Evolutionary conservation across 495 filamentous ascomycete genomes (phyloP).

Genomic region (Hyaloscypha variabilis): DNA sequence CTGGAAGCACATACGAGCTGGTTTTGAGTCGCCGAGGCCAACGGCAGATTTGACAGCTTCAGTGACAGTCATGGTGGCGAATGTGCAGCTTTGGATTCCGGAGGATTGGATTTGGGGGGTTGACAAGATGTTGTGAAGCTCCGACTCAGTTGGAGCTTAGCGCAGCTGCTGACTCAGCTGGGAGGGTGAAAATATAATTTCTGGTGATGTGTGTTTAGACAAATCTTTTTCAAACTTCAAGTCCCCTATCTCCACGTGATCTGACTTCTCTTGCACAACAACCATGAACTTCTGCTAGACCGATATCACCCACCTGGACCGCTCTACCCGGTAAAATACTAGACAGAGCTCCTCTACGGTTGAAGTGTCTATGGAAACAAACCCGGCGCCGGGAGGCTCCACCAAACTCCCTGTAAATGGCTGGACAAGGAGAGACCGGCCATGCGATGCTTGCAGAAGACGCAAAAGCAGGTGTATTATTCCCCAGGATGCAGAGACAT

Average conservation of each 20-base stretch:
- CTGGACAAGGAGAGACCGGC: constrained; percentile 26
- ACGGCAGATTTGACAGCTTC: constrained; percentile 60
- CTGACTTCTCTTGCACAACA: neutral
- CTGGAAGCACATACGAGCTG: constrained; percentile 29
- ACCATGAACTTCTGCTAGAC: neutral
- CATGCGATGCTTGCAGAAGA: constrained; percentile 70
- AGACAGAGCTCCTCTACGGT: neutral
- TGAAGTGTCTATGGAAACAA: neutral
- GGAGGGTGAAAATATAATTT: no score
- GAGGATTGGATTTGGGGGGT: neutral
- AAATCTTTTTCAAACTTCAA: no score
- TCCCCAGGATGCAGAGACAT: constrained; percentile 52
- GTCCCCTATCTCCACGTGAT: constrained; percentile 19
- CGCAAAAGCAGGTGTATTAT: constrained; percentile 86
- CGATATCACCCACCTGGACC: constrained; percentile 12
- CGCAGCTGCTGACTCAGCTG: neutral
- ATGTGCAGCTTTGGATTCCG: neutral
- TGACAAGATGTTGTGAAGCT: neutral
- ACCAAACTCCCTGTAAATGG: constrained; percentile 2
- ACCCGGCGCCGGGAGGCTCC: neutral
- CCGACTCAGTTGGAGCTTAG: neutral
- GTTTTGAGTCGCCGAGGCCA: constrained; percentile 44
- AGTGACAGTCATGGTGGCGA: constrained; percentile 38
- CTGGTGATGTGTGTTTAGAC: no score
- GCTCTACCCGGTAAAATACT: neutral